These are phyloP conservation scores for Periconia sp. DNA, from an alignment of 2,329 filamentous ascomycete species.

Conservation along the genomic window DNA sequence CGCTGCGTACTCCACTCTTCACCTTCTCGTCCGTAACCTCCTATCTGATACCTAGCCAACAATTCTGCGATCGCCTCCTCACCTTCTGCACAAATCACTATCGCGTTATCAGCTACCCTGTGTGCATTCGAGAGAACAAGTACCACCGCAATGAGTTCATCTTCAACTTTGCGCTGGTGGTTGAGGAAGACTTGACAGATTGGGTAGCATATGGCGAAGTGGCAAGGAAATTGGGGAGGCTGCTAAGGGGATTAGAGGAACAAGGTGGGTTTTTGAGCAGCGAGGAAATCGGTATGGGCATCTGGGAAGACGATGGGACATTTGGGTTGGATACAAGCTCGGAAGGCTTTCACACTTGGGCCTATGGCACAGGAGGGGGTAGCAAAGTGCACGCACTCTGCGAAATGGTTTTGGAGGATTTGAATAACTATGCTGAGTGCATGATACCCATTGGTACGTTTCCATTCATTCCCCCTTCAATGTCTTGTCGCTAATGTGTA, in stretches of 20 bases:
- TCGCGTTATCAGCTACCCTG: conserved; percentile 82
- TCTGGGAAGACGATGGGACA: conserved; percentile 33
- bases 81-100: conserved; percentile 75
- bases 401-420: conserved; percentile 83
- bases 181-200: conserved; percentile 66
- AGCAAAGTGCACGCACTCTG: conserved; percentile 69
- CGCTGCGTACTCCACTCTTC: conserved; percentile 66
- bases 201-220: conserved; percentile 81
- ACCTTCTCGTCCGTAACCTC: conserved; percentile 85
- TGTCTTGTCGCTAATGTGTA: conserved; percentile 1
- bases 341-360: conserved; percentile 18
- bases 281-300: conserved; percentile 47
- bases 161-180: conserved; percentile 92
- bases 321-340: conserved; percentile 3
- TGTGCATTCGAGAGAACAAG: conserved; percentile 72
- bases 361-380: conserved; percentile 31
- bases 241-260: conserved; percentile 88
- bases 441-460: conserved; percentile 90
- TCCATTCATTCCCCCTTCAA: background rate
- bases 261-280: conserved; percentile 81
- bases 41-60: conserved; percentile 92
- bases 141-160: conserved; percentile 96
- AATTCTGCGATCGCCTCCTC: conserved; percentile 90
- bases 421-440: conserved; percentile 97
- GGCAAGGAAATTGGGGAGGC: conserved; percentile 78